Evolutionary conservation across 768 basidiomycete genomes (phyloP).

Genomic region (Nidularia pulvinata): DNA sequence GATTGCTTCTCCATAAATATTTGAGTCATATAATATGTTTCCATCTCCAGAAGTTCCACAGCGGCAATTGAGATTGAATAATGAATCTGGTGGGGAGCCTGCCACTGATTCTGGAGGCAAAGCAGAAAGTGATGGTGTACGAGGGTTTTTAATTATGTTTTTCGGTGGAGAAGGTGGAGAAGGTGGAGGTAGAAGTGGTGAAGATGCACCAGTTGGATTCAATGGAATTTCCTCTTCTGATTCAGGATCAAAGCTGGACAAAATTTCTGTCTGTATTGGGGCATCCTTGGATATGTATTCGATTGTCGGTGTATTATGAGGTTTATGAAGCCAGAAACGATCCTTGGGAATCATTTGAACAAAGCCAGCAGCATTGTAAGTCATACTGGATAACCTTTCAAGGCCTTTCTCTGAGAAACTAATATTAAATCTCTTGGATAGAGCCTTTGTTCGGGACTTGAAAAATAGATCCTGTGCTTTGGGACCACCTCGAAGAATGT

Average conservation of each 20-base stretch:
- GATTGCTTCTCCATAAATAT: too few species aligned
- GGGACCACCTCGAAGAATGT: constrained; percentile 12
- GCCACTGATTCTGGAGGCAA: background rate
- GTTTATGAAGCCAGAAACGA: constrained; percentile 10
- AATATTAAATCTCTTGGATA: constrained; percentile 2
- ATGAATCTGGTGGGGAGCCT: background rate
- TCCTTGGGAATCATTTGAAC: constrained; percentile 1
- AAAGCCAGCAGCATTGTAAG: background rate
- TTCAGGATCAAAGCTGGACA: background rate
- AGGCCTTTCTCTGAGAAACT: constrained; percentile 2
- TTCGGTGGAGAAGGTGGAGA: too few species aligned
- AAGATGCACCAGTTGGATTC: background rate
- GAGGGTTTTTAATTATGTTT: background rate
- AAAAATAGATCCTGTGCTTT: constrained; percentile 11
- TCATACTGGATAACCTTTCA: background rate
- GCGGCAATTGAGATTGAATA: too few species aligned
- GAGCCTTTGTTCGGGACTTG: background rate
- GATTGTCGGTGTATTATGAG: background rate
- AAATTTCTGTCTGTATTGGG: background rate
- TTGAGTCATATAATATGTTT: too few species aligned
- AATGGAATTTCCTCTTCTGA: constrained; percentile 4
- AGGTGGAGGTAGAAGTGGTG: background rate
- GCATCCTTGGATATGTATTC: constrained; percentile 9
- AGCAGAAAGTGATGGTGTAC: background rate
- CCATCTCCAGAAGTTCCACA: too few species aligned